A percentile compares a stretch with the other conserved stretches of the same genome.
phyloP scores from a whole-genome alignment of 2,329 filamentous ascomycete species.

The Nigrograna mackinnonii region DNA sequence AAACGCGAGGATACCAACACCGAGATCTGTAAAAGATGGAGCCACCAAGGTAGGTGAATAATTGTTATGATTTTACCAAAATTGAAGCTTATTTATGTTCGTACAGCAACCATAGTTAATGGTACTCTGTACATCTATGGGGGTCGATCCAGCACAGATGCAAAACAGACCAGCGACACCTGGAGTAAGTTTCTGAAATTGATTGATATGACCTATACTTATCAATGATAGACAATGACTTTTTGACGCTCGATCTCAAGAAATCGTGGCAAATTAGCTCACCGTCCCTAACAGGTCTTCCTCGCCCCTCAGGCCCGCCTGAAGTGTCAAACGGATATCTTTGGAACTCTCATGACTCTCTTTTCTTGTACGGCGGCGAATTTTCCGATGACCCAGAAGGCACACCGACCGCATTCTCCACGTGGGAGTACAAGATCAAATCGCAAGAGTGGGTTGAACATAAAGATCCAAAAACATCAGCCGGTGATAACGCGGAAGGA shows the following conservation, averaged over 20 bases:
- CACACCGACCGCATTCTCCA: constrained; percentile 61
- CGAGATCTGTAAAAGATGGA: constrained; percentile 41
- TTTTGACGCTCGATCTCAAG: constrained; percentile 72
- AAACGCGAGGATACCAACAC: constrained; percentile 35
- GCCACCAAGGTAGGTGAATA: constrained; percentile 29
- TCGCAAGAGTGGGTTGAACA: constrained; percentile 66
- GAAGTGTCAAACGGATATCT: constrained; percentile 74
- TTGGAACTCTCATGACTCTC: constrained; percentile 71
- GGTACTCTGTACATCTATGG: constrained; percentile 79
- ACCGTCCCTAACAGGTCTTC: constrained; percentile 65
- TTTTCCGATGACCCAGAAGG: constrained; percentile 66
- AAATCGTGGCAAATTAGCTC: constrained; percentile 70
- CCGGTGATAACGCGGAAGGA: constrained; percentile 64
- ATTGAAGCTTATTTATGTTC: constrained; percentile 9
- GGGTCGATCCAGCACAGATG: constrained; percentile 63
- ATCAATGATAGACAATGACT: constrained; percentile 58
- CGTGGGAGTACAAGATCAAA: constrained; percentile 72
- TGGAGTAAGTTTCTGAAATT: constrained; percentile 66
- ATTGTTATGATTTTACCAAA: not conserved
- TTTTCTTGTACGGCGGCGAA: constrained; percentile 76
- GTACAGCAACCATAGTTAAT: constrained; percentile 66
- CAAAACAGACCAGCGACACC: constrained; percentile 63
- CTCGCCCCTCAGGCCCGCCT: constrained; percentile 70
- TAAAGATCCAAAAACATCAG: constrained; percentile 62
- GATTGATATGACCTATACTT: constrained; percentile 3